Evolutionary conservation across 2,329 filamentous ascomycete genomes (phyloP), one percentile per base, ranked within the genome.

Genomic region (Dactylellina haptotyla): DNA sequence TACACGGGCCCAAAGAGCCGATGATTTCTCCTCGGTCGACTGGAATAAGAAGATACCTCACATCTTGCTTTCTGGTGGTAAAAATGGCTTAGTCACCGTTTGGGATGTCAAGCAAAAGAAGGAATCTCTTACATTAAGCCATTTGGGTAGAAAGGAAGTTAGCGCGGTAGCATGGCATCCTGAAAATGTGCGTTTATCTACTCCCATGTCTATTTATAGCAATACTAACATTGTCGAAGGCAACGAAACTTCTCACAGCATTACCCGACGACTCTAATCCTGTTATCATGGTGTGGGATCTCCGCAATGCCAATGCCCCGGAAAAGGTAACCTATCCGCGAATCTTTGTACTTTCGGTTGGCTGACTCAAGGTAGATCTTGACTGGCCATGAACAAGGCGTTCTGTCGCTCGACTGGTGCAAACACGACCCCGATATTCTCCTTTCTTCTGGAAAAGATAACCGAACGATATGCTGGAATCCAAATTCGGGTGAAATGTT

Each of bases 101-200:
- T 99, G 95, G 95, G 95, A 99, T 82, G 86, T 98, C 76, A 97
- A 97, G 84, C 93, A 92, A 10, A 98, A 97, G 87, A 97, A 97
- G 83, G 93, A 97, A 78, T 97, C 93, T 64, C 84, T 99, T 82
- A 97, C 93, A 34, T 85, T 99, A 76, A 99, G 97, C 84, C 91
- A 91, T 80, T 84, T 85, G 76, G 95, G 92, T 79, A 88, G 95
- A 75, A 99, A 97, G 83, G 86, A 93, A 61, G 93, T 98, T 79
- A 97, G 93, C 82, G 90, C 96, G 71, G 92, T 99, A 78, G 93
- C 93, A 10, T 99, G 95, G 95, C 95, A 99, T 79, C 96, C 95
- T 0, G 92, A 95, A 79, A 94, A 92, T 83, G 90, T 83, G 45
- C 12, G 54, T 10, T 0, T 25, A 12, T 14, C 9, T 3, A 25